These are phyloP conservation scores for Stylonectria norvegica DNA, from an alignment of 2,329 filamentous ascomycete species.

Conservation along the genomic window DNA sequence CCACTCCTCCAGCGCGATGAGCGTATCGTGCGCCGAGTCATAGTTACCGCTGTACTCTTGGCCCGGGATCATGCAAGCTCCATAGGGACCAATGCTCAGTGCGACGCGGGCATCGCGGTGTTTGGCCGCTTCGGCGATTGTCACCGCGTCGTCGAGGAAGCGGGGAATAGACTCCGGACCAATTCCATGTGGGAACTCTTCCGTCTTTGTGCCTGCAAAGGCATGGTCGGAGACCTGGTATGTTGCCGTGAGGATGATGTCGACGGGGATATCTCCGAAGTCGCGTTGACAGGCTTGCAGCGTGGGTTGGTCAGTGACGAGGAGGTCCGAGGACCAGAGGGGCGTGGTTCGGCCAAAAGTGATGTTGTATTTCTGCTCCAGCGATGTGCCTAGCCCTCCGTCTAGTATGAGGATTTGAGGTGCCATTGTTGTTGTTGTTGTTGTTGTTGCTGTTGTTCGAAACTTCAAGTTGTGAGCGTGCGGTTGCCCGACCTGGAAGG, in stretches of 20 bases:
- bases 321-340: constrained; percentile 65
- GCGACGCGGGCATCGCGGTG: constrained; percentile 40
- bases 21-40: constrained; percentile 44
- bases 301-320: constrained; percentile 51
- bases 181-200: constrained; percentile 43
- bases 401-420: constrained; percentile 53
- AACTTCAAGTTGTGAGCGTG: no score
- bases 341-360: constrained; percentile 53
- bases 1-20: constrained; percentile 50
- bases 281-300: constrained; percentile 54
- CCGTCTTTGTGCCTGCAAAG: constrained; percentile 48
- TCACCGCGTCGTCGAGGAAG: constrained; percentile 43
- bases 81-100: constrained; percentile 63
- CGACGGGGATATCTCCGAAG: constrained; percentile 55
- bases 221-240: constrained; percentile 61
- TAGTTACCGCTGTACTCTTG: constrained; percentile 65
- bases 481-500: background rate
- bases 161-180: constrained; percentile 34
- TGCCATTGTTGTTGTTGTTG: constrained; percentile 15
- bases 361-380: constrained; percentile 54
- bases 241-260: constrained; percentile 64
- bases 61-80: constrained; percentile 62
- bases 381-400: constrained; percentile 64
- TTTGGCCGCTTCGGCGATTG: constrained; percentile 39
- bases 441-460: background rate